Base-by-base conservation (phyloP, 2,329 filamentous ascomycete genomes). In the Acrocalymma vagum region DNA sequence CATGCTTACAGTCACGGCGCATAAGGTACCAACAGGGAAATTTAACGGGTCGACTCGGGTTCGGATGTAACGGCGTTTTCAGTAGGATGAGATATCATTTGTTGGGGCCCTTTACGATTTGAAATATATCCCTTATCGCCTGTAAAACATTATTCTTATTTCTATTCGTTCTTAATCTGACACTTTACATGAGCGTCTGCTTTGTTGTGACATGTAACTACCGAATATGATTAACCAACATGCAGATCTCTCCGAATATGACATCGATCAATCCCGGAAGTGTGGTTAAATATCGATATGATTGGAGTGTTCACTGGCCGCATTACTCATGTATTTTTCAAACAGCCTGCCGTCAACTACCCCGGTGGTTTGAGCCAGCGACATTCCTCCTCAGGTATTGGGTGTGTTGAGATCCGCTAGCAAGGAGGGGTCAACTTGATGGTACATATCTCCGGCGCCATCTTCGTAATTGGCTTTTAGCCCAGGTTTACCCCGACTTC, bases 61-160 rank as follows among this genome's bases (percentile, higher is more conserved):
- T 9, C 13, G 24, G n/a, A 21, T 17, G 21, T 31, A 25, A 25
- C 7, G 38, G 33, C 24, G 37, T 31, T 42, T 24, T 17, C 23
- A 26, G 24, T 38, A 28, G 25, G 10, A 31, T 37, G 29, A 47
- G 48, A 32, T 52, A 41, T 48, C 45, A 38, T 43, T 47, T 30
- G 20, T 29, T 30, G 24, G 21, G 20, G 29, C 29, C 16, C 9
- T 21, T 21, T 28, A 9, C 14, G 22, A 18, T 22, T 17, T 18
- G 18, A 26, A 23, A 41, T 25, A n/a, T 29, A 32, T 15, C 22
- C n/a, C 27, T 15, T 22, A 16, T 20, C 13, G 27, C n/a, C n/a
- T n/a, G n/a, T n/a, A n/a, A n/a, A n/a, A n/a, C n/a, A n/a, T n/a
- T n/a, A n/a, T n/a, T n/a, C n/a, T n/a, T n/a, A n/a, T n/a, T n/a